These are phyloP conservation scores for Xylariaceae sp. DNA, from an alignment of 2,329 filamentous ascomycete genomes.

Conservation along the genomic window DNA sequence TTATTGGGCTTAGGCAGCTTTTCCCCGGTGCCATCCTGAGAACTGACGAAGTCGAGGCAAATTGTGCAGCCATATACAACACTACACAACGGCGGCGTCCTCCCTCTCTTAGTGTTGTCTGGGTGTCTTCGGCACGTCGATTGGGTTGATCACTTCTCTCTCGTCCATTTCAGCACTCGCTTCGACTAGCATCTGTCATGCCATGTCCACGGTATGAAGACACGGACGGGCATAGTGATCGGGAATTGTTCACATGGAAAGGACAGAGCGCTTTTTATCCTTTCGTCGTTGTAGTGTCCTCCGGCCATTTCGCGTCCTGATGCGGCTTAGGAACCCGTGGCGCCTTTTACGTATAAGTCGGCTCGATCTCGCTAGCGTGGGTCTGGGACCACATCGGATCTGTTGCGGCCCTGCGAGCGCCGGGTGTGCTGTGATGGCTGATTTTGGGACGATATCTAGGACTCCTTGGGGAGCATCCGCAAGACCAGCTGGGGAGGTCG, in stretches of 20 bases:
- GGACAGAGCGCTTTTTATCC: constrained; percentile 48
- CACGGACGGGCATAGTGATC: not conserved
- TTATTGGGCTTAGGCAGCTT: constrained; percentile 6
- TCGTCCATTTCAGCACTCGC: not conserved
- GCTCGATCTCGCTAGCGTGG: constrained; percentile 53
- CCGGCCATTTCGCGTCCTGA: constrained; percentile 47
- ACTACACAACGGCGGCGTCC: not conserved
- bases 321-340: constrained; percentile 53
- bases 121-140: not conserved
- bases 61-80: constrained; percentile 27
- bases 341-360: constrained; percentile 57
- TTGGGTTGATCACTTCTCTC: not conserved
- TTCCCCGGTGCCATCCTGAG: constrained; percentile 15
- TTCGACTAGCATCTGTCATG: not conserved
- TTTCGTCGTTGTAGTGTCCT: constrained; percentile 50
- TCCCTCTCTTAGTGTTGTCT: not conserved
- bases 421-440: constrained; percentile 50
- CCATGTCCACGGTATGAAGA: not conserved
- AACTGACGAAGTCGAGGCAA: constrained; percentile 23
- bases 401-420: constrained; percentile 45
- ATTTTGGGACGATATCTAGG: constrained; percentile 44
- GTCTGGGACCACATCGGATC: constrained; percentile 55
- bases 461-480: constrained; percentile 21
- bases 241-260: constrained; percentile 34
- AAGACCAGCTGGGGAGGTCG: constrained; percentile 1